Evolutionary conservation across 306 rosid species (phyloP).

Genomic region (Malus fusca): DNA sequence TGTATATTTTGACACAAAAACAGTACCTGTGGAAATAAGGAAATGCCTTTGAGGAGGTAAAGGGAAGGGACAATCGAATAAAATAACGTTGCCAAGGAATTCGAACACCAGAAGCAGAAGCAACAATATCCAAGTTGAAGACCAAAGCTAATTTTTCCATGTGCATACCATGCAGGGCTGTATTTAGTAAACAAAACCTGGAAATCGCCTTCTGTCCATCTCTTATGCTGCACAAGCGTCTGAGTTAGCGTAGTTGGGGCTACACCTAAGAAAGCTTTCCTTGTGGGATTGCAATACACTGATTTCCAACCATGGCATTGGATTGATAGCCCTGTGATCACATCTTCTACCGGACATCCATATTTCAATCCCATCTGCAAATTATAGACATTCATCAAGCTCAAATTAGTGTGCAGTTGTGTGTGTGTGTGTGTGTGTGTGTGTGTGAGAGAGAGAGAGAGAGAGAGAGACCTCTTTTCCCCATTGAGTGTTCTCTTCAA

Average conservation of each 20-base stretch:
- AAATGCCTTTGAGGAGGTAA: slow-evolving; percentile 49
- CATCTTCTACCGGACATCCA: slow-evolving; percentile 80
- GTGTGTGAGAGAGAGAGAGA: background rate
- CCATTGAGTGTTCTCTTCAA: slow-evolving; percentile 69
- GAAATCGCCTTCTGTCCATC: slow-evolving; percentile 82
- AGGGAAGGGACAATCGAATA: slow-evolving; percentile 67
- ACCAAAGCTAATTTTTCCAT: slow-evolving; percentile 49
- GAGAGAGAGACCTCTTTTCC: slow-evolving; percentile 53
- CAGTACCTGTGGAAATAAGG: slow-evolving; percentile 62
- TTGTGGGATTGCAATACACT: slow-evolving; percentile 49
- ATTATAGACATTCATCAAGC: background rate
- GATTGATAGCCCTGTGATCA: slow-evolving; percentile 63
- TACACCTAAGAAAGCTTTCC: slow-evolving; percentile 62
- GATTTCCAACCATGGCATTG: slow-evolving; percentile 72
- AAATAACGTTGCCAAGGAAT: slow-evolving; percentile 37
- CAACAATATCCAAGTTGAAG: slow-evolving; percentile 49
- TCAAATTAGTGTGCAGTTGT: background rate
- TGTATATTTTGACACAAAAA: background rate
- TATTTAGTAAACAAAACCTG: slow-evolving; percentile 50
- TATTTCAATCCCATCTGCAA: slow-evolving; percentile 63
- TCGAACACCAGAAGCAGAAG: slow-evolving; percentile 58
- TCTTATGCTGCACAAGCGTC: slow-evolving; percentile 61
- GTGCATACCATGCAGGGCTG: slow-evolving; percentile 51
- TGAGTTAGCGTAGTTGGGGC: slow-evolving; percentile 51
- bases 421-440: background rate